Evolutionary conservation across 371 early-diverging fungal species (phyloP), one percentile per base, ranked within the genome.

Genomic region (Funneliformis caledonium): DNA sequence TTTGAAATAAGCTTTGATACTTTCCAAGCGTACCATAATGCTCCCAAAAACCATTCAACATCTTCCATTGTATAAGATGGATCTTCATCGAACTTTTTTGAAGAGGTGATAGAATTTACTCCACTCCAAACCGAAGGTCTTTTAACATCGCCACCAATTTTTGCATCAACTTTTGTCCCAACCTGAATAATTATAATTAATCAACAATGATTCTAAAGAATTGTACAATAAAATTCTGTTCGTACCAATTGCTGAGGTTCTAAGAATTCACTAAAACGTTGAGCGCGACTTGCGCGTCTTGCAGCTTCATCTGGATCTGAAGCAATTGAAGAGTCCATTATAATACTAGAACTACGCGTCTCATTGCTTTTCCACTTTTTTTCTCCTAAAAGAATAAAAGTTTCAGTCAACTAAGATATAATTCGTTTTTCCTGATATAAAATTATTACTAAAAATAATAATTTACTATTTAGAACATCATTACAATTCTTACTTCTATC

Each of bases 161-260:
- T 56, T 56, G 56, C 56, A 56, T 56, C 56, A 56, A 56, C 16
- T 19, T 56, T 56, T 19, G 56, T 16, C 19, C 19, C 56, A 56
- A 56, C 56, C 56, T 56, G 56, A 19, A 56, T 56, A 56, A 56
- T 7, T 19, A 56, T 16, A 56, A 56, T 56, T 56, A 56, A 56
- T 56, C 56, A 56, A 56, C 4, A 56, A 19, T 7, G 56, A 19
- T 56, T 56, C 56, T 56, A 56, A 56, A 56, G 56, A 56, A 19
- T 2, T 56, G 56, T 16, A 19, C 7, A 56, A 56, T 56, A 56
- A 56, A 56, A 56, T 16, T 56, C 56, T 56, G 16, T 19, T 56
- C 56, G 56, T 56, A 56, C 56, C 56, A 56, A 56, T 56, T 56
- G 56, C 16, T 56, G 56, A 56, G 56, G 56, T 56, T 56, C 56